Evolutionary conservation across 108 stramenopile genomes (phyloP).

Genomic region (Asterionellopsis glacialis): DNA sequence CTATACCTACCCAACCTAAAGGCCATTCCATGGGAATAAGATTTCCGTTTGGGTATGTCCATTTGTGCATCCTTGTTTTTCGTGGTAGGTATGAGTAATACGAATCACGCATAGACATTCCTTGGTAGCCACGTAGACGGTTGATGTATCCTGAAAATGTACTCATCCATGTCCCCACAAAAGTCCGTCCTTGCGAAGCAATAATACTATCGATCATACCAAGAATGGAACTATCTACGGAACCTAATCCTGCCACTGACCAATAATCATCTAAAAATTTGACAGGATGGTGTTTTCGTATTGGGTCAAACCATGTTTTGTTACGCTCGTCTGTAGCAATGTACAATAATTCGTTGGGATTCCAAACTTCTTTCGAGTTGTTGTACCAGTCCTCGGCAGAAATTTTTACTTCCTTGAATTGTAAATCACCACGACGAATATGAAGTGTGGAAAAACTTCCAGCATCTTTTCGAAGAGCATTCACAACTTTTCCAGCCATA

Average conservation of each 20-base stretch:
- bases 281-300: constrained; percentile 58
- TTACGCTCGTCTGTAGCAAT: constrained; percentile 83
- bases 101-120: constrained; percentile 51
- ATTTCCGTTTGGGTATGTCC: constrained; percentile 42
- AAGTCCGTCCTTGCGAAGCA: constrained; percentile 63
- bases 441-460: constrained; percentile 50
- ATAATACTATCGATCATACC: constrained; percentile 88
- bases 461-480: constrained; percentile 48
- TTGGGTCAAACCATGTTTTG: constrained; percentile 73
- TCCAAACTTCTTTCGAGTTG: constrained; percentile 58
- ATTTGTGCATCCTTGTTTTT: constrained; percentile 50
- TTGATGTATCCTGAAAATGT: constrained; percentile 88
- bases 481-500: constrained; percentile 74
- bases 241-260: constrained; percentile 34
- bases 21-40: constrained; percentile 60
- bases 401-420: constrained; percentile 60
- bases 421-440: constrained; percentile 76
- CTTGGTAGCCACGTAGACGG: constrained; percentile 76
- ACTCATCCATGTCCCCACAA: constrained; percentile 89
- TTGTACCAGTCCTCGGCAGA: constrained; percentile 57
- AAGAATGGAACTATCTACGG: constrained; percentile 52
- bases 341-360: constrained; percentile 43
- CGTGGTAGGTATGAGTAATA: constrained; percentile 51
- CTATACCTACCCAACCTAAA: constrained; percentile 67
- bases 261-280: constrained; percentile 70